Base-by-base conservation (phyloP, 495 filamentous ascomycete genomes). In the Pyrenula massariospora region DNA sequence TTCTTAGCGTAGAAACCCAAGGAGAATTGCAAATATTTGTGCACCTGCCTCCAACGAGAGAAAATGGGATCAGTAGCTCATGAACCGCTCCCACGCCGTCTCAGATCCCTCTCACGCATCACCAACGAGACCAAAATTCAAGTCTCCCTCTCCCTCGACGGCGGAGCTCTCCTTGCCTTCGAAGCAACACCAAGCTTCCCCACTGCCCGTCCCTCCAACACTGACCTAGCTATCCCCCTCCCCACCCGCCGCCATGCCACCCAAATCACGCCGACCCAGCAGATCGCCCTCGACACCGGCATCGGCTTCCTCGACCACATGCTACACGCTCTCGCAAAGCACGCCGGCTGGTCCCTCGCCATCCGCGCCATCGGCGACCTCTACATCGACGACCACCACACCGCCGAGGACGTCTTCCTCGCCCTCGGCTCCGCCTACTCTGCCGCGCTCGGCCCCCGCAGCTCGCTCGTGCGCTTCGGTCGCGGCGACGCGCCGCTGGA, bases 301-400 rank as follows among this genome's bases (percentile, higher is more conserved):
- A 95, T 98, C 65, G 93, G 93, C n/a, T 98, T 98, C 71, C 75
- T 98, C 25, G 93, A 98, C 74, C 93, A 98, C 75, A 97, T 98
- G 93, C 77, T 98, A 53, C 93, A 98, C 68, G 93, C 93, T 24
- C 81, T 96, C 47, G 87, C 93, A 1, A 97, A 98, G 68, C 93
- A 98, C 70, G 83, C 87, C 0, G 92, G 92, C 19, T 96, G 91
- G 93, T 89, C 84, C 75, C 70, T 98, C 62, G 80, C 80, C 10
- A 71, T 98, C 22, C 75, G 81, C 49, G 92, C 89, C 63, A 79
- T 84, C 68, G 93, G 93, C 19, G 93, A 98, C 73, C 68, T 97
- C 22, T 86, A 91, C 73, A 96, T 98, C 73, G 93, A 98, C 74
- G 93, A 97, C 78, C 93, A 98, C 75, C 93, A 98, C 77, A 95